Evolutionary conservation across 2,329 filamentous ascomycete genomes (phyloP), one percentile per base, ranked within the genome.

Genomic region (Penicillium carneum): DNA sequence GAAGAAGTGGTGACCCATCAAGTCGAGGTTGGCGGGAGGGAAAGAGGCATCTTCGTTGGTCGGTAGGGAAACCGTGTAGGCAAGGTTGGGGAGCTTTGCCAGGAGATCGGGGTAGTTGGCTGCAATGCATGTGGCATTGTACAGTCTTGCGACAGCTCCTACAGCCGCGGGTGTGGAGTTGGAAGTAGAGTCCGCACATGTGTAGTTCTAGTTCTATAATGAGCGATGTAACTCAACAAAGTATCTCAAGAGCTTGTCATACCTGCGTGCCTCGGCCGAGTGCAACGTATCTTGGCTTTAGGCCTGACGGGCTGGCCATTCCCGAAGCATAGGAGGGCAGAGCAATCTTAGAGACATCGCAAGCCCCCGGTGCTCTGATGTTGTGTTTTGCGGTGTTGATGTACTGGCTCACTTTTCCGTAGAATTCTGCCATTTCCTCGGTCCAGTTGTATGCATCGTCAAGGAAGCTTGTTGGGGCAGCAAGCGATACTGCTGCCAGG

Each of bases 1-100:
- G 84, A 97, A 97, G 84, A 87, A 96, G 82, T 97, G 93, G 75
- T 91, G 84, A 23, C 93, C 92, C 16, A 88, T 88, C 58, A 92
- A 80, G 57, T 83, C 79, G 46, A 91, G 81, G 75, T 87, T 85
- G 65, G 84, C 84, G 0, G 89, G 86, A 31, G 69, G 73, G 14
- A 74, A 72, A 39, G 81, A 76, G 50, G 69, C 71, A 45, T 68
- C 64, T 7, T 74, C 73, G 38, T 69, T 68, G 12, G 62, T 58
- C 7, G 80, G 82, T 45, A 89, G 80, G 71, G 87, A 82, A 72
- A 90, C 90, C 72, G 87, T 83, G 57, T 96, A 84, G 1, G 89
- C 87, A 59, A 92, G 85, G 62, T 81, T 81, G 3, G 91, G 87
- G 20, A 96, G 83, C 57, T 84, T 77, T 64, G 82, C 74, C 43